Evolutionary conservation across 2,329 filamentous ascomycete genomes (phyloP).

Genomic region (Knufia fluminis): DNA sequence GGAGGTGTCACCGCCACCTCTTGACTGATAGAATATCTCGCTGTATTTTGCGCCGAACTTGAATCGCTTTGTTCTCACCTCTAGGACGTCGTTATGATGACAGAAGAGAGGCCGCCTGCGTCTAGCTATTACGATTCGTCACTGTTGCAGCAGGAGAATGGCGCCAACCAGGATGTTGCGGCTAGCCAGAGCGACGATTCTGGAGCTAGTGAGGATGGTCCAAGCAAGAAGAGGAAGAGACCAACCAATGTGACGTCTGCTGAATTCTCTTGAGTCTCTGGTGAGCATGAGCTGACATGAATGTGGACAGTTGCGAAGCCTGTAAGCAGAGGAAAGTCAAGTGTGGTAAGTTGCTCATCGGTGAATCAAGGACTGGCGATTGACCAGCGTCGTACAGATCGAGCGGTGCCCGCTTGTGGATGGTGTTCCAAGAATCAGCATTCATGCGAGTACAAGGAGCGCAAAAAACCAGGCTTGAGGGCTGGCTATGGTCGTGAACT

Average conservation of each 20-base stretch:
- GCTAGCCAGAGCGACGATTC: conserved; percentile 12
- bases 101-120: too few relatives aligned
- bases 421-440: conserved; percentile 62
- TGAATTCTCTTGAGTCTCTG: background rate
- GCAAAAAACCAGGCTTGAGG: conserved; percentile 59
- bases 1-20: too few relatives aligned
- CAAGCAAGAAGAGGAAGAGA: conserved; percentile 49
- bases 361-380: too few relatives aligned
- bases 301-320: conserved; percentile 17
- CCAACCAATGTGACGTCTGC: conserved; percentile 26
- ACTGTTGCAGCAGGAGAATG: background rate
- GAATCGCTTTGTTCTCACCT: too few relatives aligned
- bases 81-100: too few relatives aligned
- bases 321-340: conserved; percentile 38
- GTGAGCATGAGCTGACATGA: background rate
- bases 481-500: conserved; percentile 56
- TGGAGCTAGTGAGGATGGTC: conserved; percentile 37
- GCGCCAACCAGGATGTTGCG: background rate
- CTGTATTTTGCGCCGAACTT: too few relatives aligned
- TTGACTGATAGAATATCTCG: too few relatives aligned
- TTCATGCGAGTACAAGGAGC: conserved; percentile 58
- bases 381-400: too few relatives aligned
- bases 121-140: conserved; percentile 1
- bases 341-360: conserved; percentile 29
- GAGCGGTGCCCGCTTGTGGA: conserved; percentile 52